Conservation (phyloP, 805 yeast genomes). For the Komagataella pseudopastoris region DNA sequence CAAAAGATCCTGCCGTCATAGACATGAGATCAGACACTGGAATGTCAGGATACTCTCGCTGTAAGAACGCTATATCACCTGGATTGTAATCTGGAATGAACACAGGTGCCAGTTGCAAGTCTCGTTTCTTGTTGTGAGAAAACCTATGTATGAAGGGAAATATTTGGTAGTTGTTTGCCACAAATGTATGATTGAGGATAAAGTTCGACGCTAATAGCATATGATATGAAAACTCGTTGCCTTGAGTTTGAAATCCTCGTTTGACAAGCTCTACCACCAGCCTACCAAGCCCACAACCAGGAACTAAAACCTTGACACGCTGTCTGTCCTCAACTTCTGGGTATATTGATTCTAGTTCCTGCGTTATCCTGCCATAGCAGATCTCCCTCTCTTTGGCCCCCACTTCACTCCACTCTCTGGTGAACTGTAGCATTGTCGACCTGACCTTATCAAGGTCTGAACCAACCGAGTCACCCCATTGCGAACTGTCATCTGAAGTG, state of each 20-base stretch:
- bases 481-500: constrained; percentile 18
- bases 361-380: constrained; percentile 24
- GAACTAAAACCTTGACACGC: constrained; percentile 32
- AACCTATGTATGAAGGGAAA: constrained; percentile 43
- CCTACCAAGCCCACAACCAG: constrained; percentile 57
- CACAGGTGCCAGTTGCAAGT: constrained; percentile 35
- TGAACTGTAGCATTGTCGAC: constrained; percentile 39
- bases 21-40: constrained; percentile 44
- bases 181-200: constrained; percentile 32
- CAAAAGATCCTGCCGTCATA: constrained; percentile 62
- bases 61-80: constrained; percentile 19
- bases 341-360: constrained; percentile 18
- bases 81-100: constrained; percentile 41
- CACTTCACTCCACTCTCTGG: constrained; percentile 50
- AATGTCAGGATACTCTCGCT: constrained; percentile 21
- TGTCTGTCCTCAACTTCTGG: constrained; percentile 24
- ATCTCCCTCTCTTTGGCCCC: constrained; percentile 30
- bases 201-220: constrained; percentile 46
- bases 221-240: constrained; percentile 54
- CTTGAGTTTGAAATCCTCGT: constrained; percentile 48
- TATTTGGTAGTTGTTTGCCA: constrained; percentile 24
- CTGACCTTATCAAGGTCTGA: constrained; percentile 44
- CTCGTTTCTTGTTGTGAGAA: constrained; percentile 29
- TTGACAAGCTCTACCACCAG: constrained; percentile 39
- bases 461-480: constrained; percentile 27